phyloP scores from a whole-genome alignment of 2,329 filamentous ascomycete species.

The Colletotrichum sp. region DNA sequence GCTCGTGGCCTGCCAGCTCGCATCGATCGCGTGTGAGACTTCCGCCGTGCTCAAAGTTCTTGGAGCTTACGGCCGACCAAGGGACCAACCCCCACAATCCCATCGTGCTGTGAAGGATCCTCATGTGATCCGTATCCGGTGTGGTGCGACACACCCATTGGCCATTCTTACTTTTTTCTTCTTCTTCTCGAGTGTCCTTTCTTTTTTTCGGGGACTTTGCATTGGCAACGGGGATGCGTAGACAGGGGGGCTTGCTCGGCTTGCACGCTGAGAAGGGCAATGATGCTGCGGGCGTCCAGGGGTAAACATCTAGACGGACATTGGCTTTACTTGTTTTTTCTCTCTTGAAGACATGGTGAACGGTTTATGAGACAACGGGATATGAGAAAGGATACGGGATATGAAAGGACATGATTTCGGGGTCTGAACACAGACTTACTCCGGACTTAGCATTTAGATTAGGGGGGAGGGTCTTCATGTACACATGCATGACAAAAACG shows the following conservation, averaged over 20 bases:
- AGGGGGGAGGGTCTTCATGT: background rate
- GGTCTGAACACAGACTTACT: background rate
- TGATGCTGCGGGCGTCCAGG: background rate
- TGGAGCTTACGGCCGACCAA: constrained; percentile 5
- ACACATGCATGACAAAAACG: background rate
- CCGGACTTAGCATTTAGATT: background rate
- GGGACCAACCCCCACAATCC: background rate
- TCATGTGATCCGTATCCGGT: background rate
- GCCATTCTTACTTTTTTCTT: background rate
- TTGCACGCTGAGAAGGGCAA: background rate
- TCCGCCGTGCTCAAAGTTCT: constrained; percentile 14
- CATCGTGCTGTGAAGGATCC: background rate
- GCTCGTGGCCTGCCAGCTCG: constrained; percentile 11
- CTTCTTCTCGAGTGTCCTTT: background rate
- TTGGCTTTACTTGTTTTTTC: background rate
- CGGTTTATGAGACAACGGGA: background rate
- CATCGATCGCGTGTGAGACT: constrained; percentile 1
- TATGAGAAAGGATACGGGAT: background rate
- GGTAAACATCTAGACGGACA: background rate
- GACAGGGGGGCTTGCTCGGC: background rate
- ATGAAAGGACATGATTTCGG: background rate
- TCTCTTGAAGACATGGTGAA: background rate
- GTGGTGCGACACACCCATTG: background rate
- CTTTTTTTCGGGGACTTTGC: background rate
- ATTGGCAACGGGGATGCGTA: background rate